A percentile compares a stretch with the other conserved stretches of the same genome.
Evolutionary conservation across 352 stramenopile species (phyloP).

Genomic region (Pythium dissotocum): DNA sequence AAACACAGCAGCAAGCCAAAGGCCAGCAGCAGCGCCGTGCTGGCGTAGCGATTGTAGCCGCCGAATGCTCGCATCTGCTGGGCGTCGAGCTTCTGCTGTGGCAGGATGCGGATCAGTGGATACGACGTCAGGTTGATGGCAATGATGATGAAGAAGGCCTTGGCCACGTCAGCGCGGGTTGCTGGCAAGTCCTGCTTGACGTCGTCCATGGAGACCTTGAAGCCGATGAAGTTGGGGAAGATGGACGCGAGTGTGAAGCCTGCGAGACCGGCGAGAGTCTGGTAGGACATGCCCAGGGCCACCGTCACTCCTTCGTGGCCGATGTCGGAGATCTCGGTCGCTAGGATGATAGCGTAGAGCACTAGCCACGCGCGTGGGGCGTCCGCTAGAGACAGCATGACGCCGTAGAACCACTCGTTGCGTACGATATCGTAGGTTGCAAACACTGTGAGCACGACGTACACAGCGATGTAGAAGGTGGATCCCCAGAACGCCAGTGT

Average conservation of each 20-base stretch:
- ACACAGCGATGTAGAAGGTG: conserved; percentile 8
- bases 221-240: conserved; percentile 23
- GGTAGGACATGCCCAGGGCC: conserved; percentile 47
- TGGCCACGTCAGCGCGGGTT: conserved; percentile 5
- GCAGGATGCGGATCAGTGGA: conserved; percentile 21
- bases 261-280: conserved; percentile 34
- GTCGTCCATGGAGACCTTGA: conserved; percentile 1
- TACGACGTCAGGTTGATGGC: conserved; percentile 17
- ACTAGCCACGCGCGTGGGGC: conserved; percentile 43
- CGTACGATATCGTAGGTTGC: conserved; percentile 38
- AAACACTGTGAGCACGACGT: conserved; percentile 12
- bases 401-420: conserved; percentile 43
- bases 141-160: conserved; percentile 12
- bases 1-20: conserved; percentile 28
- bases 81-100: conserved; percentile 44
- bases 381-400: conserved; percentile 30
- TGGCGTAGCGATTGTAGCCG: conserved; percentile 44
- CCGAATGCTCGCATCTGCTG: conserved; percentile 39
- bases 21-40: conserved; percentile 28
- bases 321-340: conserved; percentile 50
- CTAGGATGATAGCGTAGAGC: conserved; percentile 38
- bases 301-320: conserved; percentile 52
- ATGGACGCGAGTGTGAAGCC: conserved; percentile 27
- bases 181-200: not conserved
- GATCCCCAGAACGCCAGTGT: conserved; percentile 8